These are phyloP conservation scores for Cotoneaster glaucophyllus DNA, from an alignment of 306 rosid genomes.

Conservation along the genomic window DNA sequence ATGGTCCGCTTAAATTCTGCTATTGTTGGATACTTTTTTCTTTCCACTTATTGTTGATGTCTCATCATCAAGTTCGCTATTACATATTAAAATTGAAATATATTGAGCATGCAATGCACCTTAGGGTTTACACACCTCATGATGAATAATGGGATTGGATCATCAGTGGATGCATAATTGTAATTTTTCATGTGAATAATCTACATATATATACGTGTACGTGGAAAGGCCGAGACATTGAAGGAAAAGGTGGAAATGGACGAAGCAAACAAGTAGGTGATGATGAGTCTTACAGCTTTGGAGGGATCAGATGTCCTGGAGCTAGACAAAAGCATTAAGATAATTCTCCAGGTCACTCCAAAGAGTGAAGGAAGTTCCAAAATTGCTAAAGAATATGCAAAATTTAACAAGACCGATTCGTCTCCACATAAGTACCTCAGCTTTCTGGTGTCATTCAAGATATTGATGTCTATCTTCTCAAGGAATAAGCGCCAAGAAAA, in stretches of 20 bases:
- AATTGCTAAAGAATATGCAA: slow-evolving; percentile 12
- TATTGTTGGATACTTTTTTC: not conserved
- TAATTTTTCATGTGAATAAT: not conserved
- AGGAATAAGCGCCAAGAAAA: not conserved
- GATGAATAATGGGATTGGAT: too few species aligned
- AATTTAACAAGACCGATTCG: not conserved
- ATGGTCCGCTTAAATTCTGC: too few species aligned
- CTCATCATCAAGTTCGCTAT: too few species aligned
- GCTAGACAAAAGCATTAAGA: not conserved
- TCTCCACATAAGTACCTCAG: slow-evolving; percentile 6
- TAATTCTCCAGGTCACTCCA: not conserved
- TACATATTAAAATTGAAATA: too few species aligned
- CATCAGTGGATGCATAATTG: too few species aligned
- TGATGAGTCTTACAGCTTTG: not conserved
- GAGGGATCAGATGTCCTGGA: slow-evolving; percentile 12
- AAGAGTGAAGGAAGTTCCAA: not conserved
- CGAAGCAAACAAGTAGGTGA: slow-evolving; percentile 2
- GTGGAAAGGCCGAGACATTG: not conserved
- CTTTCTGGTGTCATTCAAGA: not conserved
- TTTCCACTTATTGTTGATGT: too few species aligned
- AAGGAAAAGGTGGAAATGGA: slow-evolving; percentile 24
- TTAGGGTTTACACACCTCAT: too few species aligned
- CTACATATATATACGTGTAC: too few species aligned
- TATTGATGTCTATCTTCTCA: slow-evolving; percentile 9
- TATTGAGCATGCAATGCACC: too few species aligned